phyloP scores from a whole-genome alignment of 768 basidiomycete genomes.

The Aureoboletus auriporus region DNA sequence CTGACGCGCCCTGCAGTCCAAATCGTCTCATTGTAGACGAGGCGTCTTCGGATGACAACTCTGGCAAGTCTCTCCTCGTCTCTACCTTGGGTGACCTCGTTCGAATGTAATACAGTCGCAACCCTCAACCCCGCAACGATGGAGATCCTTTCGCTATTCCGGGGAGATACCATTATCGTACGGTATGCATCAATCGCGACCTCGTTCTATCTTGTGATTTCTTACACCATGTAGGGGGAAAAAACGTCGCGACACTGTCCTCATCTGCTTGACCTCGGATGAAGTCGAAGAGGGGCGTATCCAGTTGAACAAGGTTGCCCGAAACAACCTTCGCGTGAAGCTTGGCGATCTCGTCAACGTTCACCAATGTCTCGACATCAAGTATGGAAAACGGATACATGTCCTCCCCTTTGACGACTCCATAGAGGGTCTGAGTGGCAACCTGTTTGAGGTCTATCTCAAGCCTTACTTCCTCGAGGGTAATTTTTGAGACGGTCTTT shows the following conservation, averaged over 20 bases:
- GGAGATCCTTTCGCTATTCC: slow-evolving; percentile 90
- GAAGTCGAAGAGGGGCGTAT: slow-evolving; percentile 98
- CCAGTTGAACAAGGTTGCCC: slow-evolving; percentile 99
- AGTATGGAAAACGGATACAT: slow-evolving; percentile 97
- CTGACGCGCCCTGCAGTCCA: slow-evolving; percentile 53
- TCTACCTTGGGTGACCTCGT: slow-evolving; percentile 11
- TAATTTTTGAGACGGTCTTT: slow-evolving; percentile 22
- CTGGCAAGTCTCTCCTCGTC: slow-evolving; percentile 50
- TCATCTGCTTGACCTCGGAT: slow-evolving; percentile 93
- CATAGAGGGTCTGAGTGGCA: slow-evolving; percentile 94
- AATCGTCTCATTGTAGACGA: slow-evolving; percentile 98
- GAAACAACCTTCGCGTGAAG: slow-evolving; percentile 97
- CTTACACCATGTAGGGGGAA: slow-evolving; percentile 63
- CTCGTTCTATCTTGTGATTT: neutral
- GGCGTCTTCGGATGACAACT: slow-evolving; percentile 91
- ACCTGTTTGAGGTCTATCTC: slow-evolving; percentile 97
- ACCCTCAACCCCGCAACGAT: slow-evolving; percentile 95
- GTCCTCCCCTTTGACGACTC: slow-evolving; percentile 98
- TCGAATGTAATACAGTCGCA: slow-evolving; percentile 54
- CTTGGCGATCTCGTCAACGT: slow-evolving; percentile 95
- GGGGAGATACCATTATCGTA: slow-evolving; percentile 94
- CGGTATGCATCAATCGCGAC: slow-evolving; percentile 47
- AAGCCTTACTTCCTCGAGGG: slow-evolving; percentile 99
- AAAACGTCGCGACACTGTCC: slow-evolving; percentile 95
- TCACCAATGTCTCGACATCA: slow-evolving; percentile 95